These are phyloP conservation scores for Myxozyma monticola DNA, from an alignment of 805 yeast species.

Conservation along the genomic window DNA sequence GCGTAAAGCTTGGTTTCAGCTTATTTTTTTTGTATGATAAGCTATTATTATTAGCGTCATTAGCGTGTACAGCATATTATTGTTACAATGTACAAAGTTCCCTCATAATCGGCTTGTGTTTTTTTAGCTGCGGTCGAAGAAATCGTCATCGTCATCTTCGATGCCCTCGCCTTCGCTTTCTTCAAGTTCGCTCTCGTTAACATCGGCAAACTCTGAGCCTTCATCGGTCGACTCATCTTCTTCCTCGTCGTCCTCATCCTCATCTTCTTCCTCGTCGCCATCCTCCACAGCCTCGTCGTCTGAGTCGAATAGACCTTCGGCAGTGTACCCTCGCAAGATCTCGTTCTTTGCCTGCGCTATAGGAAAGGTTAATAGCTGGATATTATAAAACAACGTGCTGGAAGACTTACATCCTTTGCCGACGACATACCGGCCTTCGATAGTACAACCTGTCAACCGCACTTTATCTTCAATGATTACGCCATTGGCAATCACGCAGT, in stretches of 20 bases:
- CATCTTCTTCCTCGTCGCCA: slow-evolving; percentile 22
- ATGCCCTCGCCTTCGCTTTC: slow-evolving; percentile 28
- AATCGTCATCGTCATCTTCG: slow-evolving; percentile 30
- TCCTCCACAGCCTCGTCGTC: slow-evolving; percentile 34
- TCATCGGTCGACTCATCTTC: too few relatives aligned
- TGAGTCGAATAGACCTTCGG: slow-evolving; percentile 40
- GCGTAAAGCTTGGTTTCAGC: too few relatives aligned
- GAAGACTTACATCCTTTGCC: slow-evolving; percentile 47
- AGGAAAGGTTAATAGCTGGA: slow-evolving; percentile 15
- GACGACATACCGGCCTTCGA: slow-evolving; percentile 77
- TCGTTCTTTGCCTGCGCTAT: slow-evolving; percentile 41
- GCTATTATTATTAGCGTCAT: not conserved
- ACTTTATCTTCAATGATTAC: slow-evolving; percentile 65
- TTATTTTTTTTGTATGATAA: too few relatives aligned
- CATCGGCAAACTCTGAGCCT: slow-evolving; percentile 11
- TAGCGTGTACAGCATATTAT: not conserved
- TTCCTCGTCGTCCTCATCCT: slow-evolving; percentile 19
- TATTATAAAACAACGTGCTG: slow-evolving; percentile 33
- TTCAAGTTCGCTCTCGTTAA: slow-evolving; percentile 23
- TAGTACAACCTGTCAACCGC: slow-evolving; percentile 74
- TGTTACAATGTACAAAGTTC: not conserved
- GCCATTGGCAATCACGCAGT: slow-evolving; percentile 76
- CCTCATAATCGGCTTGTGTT: not conserved
- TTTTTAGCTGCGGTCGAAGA: slow-evolving; percentile 22
- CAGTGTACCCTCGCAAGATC: slow-evolving; percentile 41